phyloP scores from a whole-genome alignment of 495 filamentous ascomycete species.

The Xylaria flabelliformis region DNA sequence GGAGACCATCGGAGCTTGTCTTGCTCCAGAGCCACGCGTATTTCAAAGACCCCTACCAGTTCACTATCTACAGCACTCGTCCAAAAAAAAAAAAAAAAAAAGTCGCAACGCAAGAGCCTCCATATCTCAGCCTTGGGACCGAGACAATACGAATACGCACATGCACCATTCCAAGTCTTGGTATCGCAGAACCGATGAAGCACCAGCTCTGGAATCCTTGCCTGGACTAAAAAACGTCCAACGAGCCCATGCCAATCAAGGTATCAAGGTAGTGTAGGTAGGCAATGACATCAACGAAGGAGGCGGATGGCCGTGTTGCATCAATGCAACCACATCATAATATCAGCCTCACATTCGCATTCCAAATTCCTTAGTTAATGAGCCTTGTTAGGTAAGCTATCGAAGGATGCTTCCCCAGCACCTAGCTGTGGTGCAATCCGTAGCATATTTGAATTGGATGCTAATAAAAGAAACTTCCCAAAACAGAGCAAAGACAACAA shows the following conservation, averaged over 20 bases:
- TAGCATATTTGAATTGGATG: background rate
- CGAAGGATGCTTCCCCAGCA: background rate
- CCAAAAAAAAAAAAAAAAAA: background rate
- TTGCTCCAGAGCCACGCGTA: background rate
- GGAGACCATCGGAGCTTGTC: background rate
- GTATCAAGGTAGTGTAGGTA: too few species aligned
- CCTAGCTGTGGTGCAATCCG: too few species aligned
- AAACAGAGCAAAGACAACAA: background rate
- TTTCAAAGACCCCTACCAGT: background rate
- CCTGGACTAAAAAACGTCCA: background rate
- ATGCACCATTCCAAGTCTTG: too few species aligned
- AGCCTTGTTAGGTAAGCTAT: background rate
- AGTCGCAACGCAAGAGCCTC: background rate
- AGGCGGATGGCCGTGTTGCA: background rate
- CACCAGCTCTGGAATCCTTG: background rate
- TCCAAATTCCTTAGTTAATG: background rate
- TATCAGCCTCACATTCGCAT: background rate
- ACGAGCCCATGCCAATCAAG: background rate
- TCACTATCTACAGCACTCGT: background rate
- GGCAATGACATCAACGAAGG: slow-evolving; percentile 1
- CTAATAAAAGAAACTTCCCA: background rate
- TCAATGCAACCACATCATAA: background rate
- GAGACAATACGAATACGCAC: slow-evolving; percentile 8
- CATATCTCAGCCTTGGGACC: background rate
- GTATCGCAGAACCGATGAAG: background rate